Base-by-base conservation (phyloP, 139 green algal genomes). In the Yamagishiella unicocca region DNA sequence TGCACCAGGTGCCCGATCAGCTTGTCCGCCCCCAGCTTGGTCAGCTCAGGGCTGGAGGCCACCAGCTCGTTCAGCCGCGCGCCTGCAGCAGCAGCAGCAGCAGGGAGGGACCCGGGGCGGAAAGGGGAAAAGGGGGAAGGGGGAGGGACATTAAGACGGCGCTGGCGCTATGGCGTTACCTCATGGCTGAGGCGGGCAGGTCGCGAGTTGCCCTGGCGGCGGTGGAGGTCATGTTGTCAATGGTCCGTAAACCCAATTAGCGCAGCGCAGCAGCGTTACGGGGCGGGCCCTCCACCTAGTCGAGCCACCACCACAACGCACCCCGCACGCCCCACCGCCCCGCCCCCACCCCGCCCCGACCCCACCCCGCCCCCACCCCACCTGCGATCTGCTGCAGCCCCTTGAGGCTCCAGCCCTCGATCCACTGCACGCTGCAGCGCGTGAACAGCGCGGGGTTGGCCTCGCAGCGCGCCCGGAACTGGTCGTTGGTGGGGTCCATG, bases 381-480 rank as follows among this genome's bases (percentile, higher is more conserved):
- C 81, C 62, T 37, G 91, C 82, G 2, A 94, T 90, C 35, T 90
- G 71, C 25, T 45, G 25, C 33, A 90, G 76, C 35, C 88, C 90
- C 66, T 87, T 83, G 45, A 42, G 38, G 76, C 77, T 91, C 93
- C 95, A 97, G 2, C 75, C 76, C 31, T 94, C 90, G 68, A 95
- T 84, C 92, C 93, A 96, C 83, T 95, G 87, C 54, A 96, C 85
- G 54, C 78, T 90, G 78, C 93, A 96, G 81, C 90, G 82, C 12
- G 87, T 95, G 25, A 96, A 83, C 8, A 97, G 92, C 24, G 96
- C 95, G 21, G 95, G 95, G 83, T 97, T 97, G 50, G 89, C 90
- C 61, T 96, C 90, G 40, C 91, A 92, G 53, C 93, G 88, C 38
- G 72, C 19, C 9, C 90, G 87, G 90, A 93, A 93, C 78, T 90